These are phyloP conservation scores for Ophiobolus disseminans DNA, from an alignment of 2,329 filamentous ascomycete genomes.

Conservation along the genomic window DNA sequence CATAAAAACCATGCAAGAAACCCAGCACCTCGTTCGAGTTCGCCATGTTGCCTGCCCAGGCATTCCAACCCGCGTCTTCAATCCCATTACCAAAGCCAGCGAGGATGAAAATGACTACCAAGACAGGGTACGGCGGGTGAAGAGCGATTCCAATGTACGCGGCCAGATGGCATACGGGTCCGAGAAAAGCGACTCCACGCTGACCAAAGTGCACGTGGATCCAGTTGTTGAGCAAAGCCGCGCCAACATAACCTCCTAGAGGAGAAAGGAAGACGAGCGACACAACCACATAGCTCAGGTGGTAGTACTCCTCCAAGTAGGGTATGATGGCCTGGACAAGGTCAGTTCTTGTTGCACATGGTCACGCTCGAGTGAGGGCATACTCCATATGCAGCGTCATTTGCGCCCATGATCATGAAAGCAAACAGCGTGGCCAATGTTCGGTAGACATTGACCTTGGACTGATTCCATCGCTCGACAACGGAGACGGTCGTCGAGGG, in stretches of 20 bases:
- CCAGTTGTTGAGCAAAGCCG: slow-evolving; percentile 67
- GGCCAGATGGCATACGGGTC: slow-evolving; percentile 65
- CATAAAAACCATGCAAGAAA: slow-evolving; percentile 73
- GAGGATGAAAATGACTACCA: slow-evolving; percentile 69
- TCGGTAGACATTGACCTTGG: slow-evolving; percentile 63
- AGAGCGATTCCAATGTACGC: slow-evolving; percentile 69
- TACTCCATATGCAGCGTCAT: slow-evolving; percentile 69
- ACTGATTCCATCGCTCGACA: slow-evolving; percentile 67
- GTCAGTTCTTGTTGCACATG: not conserved
- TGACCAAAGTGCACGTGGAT: slow-evolving; percentile 70
- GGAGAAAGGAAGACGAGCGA: slow-evolving; percentile 71
- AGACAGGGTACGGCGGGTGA: slow-evolving; percentile 70
- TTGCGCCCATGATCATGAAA: slow-evolving; percentile 69
- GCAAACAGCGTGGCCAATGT: slow-evolving; percentile 64
- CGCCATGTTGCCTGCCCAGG: slow-evolving; percentile 71
- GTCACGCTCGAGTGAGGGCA: slow-evolving; percentile 32
- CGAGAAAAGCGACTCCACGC: slow-evolving; percentile 72
- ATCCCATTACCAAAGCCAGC: slow-evolving; percentile 74
- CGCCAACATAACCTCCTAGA: slow-evolving; percentile 67
- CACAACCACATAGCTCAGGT: slow-evolving; percentile 65
- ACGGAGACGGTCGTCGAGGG: slow-evolving; percentile 51
- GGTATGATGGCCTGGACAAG: slow-evolving; percentile 13
- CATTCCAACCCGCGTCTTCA: slow-evolving; percentile 65
- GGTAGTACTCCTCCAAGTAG: slow-evolving; percentile 66
- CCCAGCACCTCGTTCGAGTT: slow-evolving; percentile 75